Evolutionary conservation across 1,139 yeast species (phyloP), one percentile per base, ranked within the genome.

Genomic region (Debaryomyces subglobosus): DNA sequence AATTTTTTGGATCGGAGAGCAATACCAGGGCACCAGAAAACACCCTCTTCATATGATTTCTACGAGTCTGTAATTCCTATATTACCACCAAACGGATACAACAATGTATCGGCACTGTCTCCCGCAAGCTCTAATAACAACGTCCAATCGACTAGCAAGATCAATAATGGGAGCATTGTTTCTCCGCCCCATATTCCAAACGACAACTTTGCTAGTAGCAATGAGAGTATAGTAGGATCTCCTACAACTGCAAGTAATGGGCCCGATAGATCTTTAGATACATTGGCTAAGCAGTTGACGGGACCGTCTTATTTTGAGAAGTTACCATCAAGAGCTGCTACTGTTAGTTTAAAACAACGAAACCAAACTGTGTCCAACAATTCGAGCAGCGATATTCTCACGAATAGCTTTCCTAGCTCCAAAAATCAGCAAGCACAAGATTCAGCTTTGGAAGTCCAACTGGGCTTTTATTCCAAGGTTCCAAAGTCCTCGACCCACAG

Each of bases 1-100:
- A 42, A 47, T 29, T 29, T 44, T 15, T 33, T 35, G 32, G 48
- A 41, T 3, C 43, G 30, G 24, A 41, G 30, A 9, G 41, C 29
- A 30, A 32, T 46, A 33, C 36, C 23, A 33, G 24, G 16, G 20
- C 59, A 54, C 41, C 51, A 61, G 21, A 60, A 57, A 36, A 55
- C 64, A 8, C 62, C 66, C 16, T 65, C 74, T 12, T 60, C 74
- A 16, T 74, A 73, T 57, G 78, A 73, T 49, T 74, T 75, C 53
- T 76, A 75, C 58, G 78, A 76, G 46, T 53, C 72, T 3, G 67
- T 76, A 49, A 74, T 76, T 46, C 80, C 80, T 4, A 68, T 74
- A 8, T 52, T 74, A 41, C 70, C 71, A 18, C 51, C 50, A 9
- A 29, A 32, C 6, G 23, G 42, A 4, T 35, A 43, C 23, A 20